Evolutionary conservation across 169 alveolate species (phyloP), one percentile per base, ranked within the genome.

Genomic region (Plasmodium malariae): DNA sequence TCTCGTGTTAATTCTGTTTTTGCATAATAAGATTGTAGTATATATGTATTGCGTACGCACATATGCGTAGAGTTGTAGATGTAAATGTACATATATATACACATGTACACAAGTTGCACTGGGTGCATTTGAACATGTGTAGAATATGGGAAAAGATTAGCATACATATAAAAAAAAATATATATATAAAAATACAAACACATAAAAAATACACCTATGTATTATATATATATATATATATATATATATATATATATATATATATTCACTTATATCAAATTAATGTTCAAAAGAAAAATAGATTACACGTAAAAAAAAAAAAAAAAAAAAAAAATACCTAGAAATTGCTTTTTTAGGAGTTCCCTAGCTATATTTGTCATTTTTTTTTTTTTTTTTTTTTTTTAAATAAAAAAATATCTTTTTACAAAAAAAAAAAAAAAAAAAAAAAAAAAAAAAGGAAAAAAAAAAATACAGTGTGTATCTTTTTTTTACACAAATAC

Each of bases 1-100:
- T 96, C 98, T 72, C 96, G 92, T 43, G 95, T 93, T 55, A 97
- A 88, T 68, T 94, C 97, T 96, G 93, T 12, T 55, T 12, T 36
- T 17, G 32, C 26, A 49, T n/a, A 24, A 34, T 26, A 34, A 14
- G 30, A 26, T 14, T 11, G 49, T 34, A 36, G 67, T 34, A 7
- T 12, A 32, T 1, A 45, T 45, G 9, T 1, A 45, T 12, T 70
- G 83, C 28, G 65, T 70, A 48, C 36, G 65, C n/a, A 6, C 21
- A 19, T 21, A 54, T 45, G n/a, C 7, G 14, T 34, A 34, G 7
- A 69, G 28, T 3, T 65, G 57, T n/a, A 12, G n/a, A 45, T 19
- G 12, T 54, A 60, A 5, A 69, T 24, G 26, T 69, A 19, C 14
- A 69, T 69, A 30, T 70, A 45, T 34, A 45, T 70, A 49, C 26